Evolutionary conservation across 179 eudicot species (phyloP).

Genomic region (Silene vulgaris): DNA sequence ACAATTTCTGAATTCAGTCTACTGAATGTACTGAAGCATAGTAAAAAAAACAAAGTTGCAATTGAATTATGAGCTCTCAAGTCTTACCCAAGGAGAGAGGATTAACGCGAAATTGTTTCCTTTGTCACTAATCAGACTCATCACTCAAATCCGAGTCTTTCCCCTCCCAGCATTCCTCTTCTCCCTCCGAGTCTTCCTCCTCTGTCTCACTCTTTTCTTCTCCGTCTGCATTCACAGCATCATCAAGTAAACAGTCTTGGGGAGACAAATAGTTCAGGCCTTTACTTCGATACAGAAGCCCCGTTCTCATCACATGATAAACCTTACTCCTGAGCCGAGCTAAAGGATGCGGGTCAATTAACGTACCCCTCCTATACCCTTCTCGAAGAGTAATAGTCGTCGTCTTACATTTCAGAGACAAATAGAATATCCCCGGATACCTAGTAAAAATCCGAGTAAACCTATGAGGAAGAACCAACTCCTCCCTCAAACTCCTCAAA

Average conservation of each 20-base stretch:
- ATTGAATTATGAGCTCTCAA: too few species aligned
- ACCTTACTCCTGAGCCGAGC: constrained; percentile 53
- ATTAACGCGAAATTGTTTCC: not conserved
- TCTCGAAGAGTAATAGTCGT: constrained; percentile 73
- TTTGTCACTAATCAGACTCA: constrained; percentile 33
- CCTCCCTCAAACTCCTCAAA: constrained; percentile 73
- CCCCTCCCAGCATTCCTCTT: constrained; percentile 40
- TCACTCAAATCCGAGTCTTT: constrained; percentile 35
- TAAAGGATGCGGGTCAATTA: constrained; percentile 54
- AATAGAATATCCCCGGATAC: constrained; percentile 88
- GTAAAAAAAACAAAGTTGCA: too few species aligned
- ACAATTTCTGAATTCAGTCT: too few species aligned
- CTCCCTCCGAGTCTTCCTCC: constrained; percentile 43
- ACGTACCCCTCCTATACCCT: constrained; percentile 62
- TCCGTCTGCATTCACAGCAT: constrained; percentile 25
- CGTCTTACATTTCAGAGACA: constrained; percentile 90
- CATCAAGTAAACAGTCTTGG: constrained; percentile 39
- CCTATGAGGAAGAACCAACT: constrained; percentile 75
- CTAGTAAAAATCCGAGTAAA: constrained; percentile 82
- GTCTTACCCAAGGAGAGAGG: too few species aligned
- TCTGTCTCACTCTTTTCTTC: constrained; percentile 27
- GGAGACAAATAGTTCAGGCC: constrained; percentile 45
- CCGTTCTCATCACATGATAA: constrained; percentile 70
- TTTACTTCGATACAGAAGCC: constrained; percentile 58
- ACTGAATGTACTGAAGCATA: too few species aligned